A percentile compares a stretch with the other conserved stretches of the same genome.
Conservation (phyloP, 2,329 filamentous ascomycete genomes). For the Diaporthe sp. region DNA sequence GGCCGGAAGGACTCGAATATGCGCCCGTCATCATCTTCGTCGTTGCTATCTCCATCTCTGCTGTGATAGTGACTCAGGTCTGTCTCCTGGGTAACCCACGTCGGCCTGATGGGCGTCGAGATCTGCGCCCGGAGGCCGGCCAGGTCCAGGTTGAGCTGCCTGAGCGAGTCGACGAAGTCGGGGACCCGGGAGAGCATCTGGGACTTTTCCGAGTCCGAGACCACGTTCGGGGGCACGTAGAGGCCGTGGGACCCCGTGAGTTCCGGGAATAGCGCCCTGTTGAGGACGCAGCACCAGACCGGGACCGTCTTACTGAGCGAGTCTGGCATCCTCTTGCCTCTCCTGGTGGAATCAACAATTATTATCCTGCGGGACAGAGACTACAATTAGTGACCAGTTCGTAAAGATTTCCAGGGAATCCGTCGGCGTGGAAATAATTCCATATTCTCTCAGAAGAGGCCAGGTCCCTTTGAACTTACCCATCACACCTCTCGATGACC, state of each 20-base stretch:
- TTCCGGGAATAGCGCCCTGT: constrained; percentile 80
- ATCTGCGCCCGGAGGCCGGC: constrained; percentile 67
- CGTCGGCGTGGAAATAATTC: neutral
- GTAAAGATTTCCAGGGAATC: fast-evolving
- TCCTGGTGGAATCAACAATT: constrained; percentile 91
- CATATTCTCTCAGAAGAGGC: neutral
- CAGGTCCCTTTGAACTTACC: constrained; percentile 60
- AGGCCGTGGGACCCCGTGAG: constrained; percentile 63
- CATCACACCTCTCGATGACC: constrained; percentile 75
- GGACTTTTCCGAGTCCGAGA: constrained; percentile 81
- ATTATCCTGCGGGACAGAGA: constrained; percentile 67
- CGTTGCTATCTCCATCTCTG: constrained; percentile 35
- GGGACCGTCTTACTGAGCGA: constrained; percentile 94
- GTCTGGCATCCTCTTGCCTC: constrained; percentile 96
- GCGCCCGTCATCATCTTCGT: too few relatives aligned
- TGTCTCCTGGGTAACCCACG: constrained; percentile 85
- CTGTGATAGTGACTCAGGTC: constrained; percentile 53
- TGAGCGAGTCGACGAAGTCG: constrained; percentile 66
- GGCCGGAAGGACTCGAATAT: constrained; percentile 75
- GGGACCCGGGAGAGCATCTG: constrained; percentile 78
- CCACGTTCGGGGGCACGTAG: constrained; percentile 78
- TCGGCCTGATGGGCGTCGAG: constrained; percentile 79
- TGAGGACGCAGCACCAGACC: constrained; percentile 92
- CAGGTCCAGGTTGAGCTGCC: constrained; percentile 72
- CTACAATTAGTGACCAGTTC: neutral